These are phyloP conservation scores for Bullera alba DNA, from an alignment of 768 basidiomycete species.

Conservation along the genomic window DNA sequence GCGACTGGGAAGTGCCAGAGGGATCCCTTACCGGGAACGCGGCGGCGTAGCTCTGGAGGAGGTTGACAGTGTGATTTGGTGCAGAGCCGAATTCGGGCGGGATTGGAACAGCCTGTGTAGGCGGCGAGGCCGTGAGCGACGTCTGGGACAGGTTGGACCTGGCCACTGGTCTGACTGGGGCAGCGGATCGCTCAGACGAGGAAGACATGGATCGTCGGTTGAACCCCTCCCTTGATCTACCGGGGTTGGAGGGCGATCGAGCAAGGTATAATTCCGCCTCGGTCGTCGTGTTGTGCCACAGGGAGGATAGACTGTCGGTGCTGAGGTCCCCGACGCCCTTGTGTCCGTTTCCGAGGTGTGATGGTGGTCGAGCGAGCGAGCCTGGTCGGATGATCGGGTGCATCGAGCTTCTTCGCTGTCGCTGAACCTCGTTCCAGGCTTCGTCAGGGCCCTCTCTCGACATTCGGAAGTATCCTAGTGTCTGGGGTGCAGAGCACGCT, in stretches of 20 bases:
- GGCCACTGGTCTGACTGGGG: constrained; percentile 16
- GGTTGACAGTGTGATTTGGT: constrained; percentile 24
- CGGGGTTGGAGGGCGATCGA: constrained; percentile 18
- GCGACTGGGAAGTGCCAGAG: constrained; percentile 11
- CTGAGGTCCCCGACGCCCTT: constrained; percentile 9
- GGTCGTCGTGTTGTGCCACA: constrained; percentile 18
- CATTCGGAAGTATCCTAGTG: constrained; percentile 32
- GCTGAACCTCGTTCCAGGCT: constrained; percentile 31
- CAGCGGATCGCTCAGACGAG: constrained; percentile 13
- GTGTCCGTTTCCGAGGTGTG: constrained; percentile 1
- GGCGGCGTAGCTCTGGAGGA: constrained; percentile 26
- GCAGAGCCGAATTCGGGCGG: constrained; percentile 34
- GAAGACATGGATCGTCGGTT: constrained; percentile 13
- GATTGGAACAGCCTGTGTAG: constrained; percentile 1
- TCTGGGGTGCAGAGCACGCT: constrained; percentile 30
- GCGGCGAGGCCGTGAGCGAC: constrained; percentile 19
- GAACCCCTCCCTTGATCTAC: constrained; percentile 5
- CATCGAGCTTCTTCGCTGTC: constrained; percentile 27
- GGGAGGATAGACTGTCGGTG: constrained; percentile 22
- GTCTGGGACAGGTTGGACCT: constrained; percentile 33
- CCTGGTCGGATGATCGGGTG: constrained; percentile 18
- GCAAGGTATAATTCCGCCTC: constrained; percentile 14
- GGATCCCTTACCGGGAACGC: constrained; percentile 28
- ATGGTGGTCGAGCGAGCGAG: constrained; percentile 12
- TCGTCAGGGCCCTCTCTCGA: constrained; percentile 30